phyloP scores from a whole-genome alignment of 768 basidiomycete species.

The Cystobasidium ongulense region DNA sequence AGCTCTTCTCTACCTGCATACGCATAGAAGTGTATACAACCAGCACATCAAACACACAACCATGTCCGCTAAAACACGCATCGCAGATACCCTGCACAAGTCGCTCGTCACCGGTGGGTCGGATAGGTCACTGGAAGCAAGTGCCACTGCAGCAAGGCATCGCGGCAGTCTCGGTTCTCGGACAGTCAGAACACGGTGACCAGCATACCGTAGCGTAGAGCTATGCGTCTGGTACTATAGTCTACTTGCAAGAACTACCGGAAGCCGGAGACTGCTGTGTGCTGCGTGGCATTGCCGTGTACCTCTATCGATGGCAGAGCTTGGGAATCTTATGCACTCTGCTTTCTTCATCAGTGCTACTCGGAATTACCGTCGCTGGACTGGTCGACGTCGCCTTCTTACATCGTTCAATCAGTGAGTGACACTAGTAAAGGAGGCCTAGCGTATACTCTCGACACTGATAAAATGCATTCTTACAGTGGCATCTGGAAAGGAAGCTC shows the following conservation, averaged over 20 bases:
- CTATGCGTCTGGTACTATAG: no score
- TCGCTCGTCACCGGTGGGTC: conserved; percentile 14
- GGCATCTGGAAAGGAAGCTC: background rate
- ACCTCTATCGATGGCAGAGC: background rate
- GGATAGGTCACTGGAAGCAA: background rate
- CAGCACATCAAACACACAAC: background rate
- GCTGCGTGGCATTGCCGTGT: background rate
- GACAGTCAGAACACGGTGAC: background rate
- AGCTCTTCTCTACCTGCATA: background rate
- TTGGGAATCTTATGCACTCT: background rate
- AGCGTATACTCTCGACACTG: no score
- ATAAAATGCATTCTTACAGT: no score
- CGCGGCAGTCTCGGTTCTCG: background rate
- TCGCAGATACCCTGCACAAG: conserved; percentile 25
- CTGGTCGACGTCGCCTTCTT: conserved; percentile 18
- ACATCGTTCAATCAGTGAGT: conserved; percentile 13
- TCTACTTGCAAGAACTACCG: no score
- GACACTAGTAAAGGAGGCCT: no score
- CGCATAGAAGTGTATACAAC: background rate
- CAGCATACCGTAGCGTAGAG: no score
- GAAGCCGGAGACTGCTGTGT: background rate
- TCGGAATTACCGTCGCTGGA: conserved; percentile 18
- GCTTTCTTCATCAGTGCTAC: background rate
- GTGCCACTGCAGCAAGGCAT: background rate
- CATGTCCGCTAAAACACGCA: conserved; percentile 16